These are phyloP conservation scores for Fusarium sp. DNA, from an alignment of 2,329 filamentous ascomycete species.

Conservation along the genomic window DNA sequence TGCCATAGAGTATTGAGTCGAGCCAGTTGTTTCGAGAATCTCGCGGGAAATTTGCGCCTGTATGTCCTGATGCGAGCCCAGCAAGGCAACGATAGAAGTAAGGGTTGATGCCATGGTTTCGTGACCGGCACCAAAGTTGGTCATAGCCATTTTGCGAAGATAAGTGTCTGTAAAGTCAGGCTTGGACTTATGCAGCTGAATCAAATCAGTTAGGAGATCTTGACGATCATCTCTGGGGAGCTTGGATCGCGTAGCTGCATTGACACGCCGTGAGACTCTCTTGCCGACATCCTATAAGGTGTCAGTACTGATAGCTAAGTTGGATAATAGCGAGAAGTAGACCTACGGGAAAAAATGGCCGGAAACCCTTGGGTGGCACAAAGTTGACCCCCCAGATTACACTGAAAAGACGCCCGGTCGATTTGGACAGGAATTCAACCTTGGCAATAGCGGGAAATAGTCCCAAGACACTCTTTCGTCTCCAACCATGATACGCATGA, in stretches of 20 bases:
- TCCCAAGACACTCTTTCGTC: conserved; percentile 67
- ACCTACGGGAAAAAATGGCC: conserved; percentile 65
- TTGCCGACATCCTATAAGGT: conserved; percentile 52
- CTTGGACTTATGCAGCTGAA: conserved; percentile 61
- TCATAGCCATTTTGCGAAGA: conserved; percentile 66
- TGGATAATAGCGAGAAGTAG: rapidly evolving
- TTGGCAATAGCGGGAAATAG: conserved; percentile 62
- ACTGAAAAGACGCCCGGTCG: conserved; percentile 58
- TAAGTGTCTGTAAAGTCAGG: conserved; percentile 64
- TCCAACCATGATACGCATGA: conserved; percentile 66
- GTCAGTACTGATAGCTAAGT: not conserved
- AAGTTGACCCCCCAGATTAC: conserved; percentile 63
- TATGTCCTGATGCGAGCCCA: conserved; percentile 57
- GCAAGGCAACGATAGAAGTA: conserved; percentile 64
- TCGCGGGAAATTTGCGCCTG: conserved; percentile 55
- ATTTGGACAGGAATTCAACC: conserved; percentile 56
- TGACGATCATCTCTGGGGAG: conserved; percentile 51
- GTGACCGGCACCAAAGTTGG: conserved; percentile 70
- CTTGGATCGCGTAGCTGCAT: conserved; percentile 49
- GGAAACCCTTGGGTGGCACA: conserved; percentile 59
- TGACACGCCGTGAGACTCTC: conserved; percentile 55
- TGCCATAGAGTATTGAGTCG: conserved; percentile 45
- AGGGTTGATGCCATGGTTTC: conserved; percentile 69
- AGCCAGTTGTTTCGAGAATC: conserved; percentile 40
- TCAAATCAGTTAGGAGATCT: conserved; percentile 64